Evolutionary conservation across 768 basidiomycete species (phyloP).

Genomic region (Ephemerocybe angulata): DNA sequence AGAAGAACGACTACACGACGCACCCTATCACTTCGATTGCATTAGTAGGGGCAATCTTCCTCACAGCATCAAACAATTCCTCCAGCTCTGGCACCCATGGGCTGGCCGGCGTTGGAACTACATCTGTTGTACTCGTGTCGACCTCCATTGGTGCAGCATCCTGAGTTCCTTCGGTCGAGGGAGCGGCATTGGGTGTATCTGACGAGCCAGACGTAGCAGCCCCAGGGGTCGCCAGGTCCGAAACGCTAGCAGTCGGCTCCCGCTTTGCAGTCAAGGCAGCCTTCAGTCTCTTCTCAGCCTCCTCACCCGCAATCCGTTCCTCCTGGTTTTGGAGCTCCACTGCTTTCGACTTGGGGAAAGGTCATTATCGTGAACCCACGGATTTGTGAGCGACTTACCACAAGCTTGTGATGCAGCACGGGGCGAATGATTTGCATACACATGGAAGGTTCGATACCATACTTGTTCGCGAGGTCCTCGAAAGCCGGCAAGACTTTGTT

Average conservation of each 20-base stretch:
- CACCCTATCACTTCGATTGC: conserved; percentile 71
- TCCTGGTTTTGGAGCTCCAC: conserved; percentile 63
- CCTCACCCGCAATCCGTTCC: conserved; percentile 67
- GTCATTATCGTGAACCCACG: conserved; percentile 3
- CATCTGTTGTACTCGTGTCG: conserved; percentile 23
- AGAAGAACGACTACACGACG: conserved; percentile 19
- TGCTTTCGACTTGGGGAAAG: conserved; percentile 48
- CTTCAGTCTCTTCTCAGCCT: conserved; percentile 77
- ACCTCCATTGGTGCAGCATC: conserved; percentile 51
- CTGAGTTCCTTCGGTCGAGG: conserved; percentile 26
- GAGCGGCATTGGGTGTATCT: conserved; percentile 15
- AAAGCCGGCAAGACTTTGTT: conserved; percentile 72
- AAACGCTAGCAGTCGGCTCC: conserved; percentile 52
- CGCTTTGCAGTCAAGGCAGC: conserved; percentile 76
- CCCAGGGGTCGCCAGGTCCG: conserved; percentile 65
- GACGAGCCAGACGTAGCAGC: conserved; percentile 24
- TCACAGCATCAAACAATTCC: conserved; percentile 71
- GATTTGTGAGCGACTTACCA: conserved; percentile 45
- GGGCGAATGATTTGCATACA: conserved; percentile 95
- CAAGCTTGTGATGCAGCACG: conserved; percentile 57
- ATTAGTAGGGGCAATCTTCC: conserved; percentile 63
- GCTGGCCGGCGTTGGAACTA: conserved; percentile 36
- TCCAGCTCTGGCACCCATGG: conserved; percentile 80
- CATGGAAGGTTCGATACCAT: conserved; percentile 78
- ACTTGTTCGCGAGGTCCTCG: conserved; percentile 65